Evolutionary conservation across 495 filamentous ascomycete genomes (phyloP).

Genomic region (Aspergillus panamensis): DNA sequence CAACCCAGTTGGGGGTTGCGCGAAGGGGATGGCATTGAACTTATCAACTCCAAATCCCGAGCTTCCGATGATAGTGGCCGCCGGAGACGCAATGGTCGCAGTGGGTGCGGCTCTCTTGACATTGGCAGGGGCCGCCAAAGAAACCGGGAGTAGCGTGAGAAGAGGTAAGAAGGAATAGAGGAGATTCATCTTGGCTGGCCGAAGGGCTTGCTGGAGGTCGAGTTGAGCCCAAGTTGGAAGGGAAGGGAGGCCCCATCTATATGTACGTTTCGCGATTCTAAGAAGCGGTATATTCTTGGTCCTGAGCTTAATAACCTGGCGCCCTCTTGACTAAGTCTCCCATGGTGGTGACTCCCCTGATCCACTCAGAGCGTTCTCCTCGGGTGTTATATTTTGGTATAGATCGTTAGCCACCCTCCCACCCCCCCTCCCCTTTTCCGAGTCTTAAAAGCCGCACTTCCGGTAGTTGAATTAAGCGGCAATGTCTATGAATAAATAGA

Average conservation of each 20-base stretch:
- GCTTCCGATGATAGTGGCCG: conserved; percentile 51
- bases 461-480: not conserved
- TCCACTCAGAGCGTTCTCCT: not conserved
- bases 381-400: not conserved
- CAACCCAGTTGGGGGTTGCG: conserved; percentile 54
- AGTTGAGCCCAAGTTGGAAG: not conserved
- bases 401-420: not conserved
- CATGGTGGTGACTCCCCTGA: not conserved
- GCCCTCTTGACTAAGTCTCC: no score
- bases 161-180: conserved; percentile 1
- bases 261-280: not conserved
- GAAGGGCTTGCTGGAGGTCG: not conserved
- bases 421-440: not conserved
- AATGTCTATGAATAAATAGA: not conserved
- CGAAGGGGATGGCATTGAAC: conserved; percentile 66
- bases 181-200: conserved; percentile 11
- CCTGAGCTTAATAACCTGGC: no score
- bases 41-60: conserved; percentile 36
- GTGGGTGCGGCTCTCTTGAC: conserved; percentile 26
- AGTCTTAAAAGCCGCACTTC: not conserved
- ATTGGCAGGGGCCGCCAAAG: conserved; percentile 22
- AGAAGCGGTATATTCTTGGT: no score
- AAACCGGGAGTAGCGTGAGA: conserved; percentile 5
- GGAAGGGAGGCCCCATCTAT: not conserved
- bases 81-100: conserved; percentile 43